phyloP scores from a whole-genome alignment of 2,329 filamentous ascomycete genomes.

The Calycina herbarum region DNA sequence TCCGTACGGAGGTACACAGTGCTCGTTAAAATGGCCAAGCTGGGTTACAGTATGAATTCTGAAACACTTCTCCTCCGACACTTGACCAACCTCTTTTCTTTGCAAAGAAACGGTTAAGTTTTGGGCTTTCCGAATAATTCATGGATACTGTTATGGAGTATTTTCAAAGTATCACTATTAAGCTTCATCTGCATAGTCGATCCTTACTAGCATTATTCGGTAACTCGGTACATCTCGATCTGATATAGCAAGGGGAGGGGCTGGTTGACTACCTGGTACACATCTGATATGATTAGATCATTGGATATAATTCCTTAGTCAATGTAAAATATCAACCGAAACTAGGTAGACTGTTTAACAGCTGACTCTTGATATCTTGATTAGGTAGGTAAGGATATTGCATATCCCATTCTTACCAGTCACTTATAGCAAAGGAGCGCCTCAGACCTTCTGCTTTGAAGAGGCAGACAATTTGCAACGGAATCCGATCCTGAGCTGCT shows the following conservation, averaged over 20 bases:
- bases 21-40: background rate
- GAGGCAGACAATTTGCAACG: no score
- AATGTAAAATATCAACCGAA: no score
- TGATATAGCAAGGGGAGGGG: background rate
- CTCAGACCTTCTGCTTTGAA: no score
- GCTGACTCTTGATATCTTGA: background rate
- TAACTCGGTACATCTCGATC: background rate
- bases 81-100: background rate
- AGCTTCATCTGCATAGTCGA: no score
- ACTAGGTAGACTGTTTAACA: no score
- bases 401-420: no score
- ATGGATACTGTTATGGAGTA: no score
- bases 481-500: no score
- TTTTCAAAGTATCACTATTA: no score
- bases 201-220: background rate
- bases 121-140: no score
- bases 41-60: background rate
- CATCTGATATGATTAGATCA: background rate
- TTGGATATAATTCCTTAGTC: background rate
- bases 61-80: conserved; percentile 3
- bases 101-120: no score
- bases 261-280: background rate
- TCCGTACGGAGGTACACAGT: background rate
- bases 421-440: no score
- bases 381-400: background rate